phyloP scores from a whole-genome alignment of 176 grass and related monocot species.

The Ananas comosus region DNA sequence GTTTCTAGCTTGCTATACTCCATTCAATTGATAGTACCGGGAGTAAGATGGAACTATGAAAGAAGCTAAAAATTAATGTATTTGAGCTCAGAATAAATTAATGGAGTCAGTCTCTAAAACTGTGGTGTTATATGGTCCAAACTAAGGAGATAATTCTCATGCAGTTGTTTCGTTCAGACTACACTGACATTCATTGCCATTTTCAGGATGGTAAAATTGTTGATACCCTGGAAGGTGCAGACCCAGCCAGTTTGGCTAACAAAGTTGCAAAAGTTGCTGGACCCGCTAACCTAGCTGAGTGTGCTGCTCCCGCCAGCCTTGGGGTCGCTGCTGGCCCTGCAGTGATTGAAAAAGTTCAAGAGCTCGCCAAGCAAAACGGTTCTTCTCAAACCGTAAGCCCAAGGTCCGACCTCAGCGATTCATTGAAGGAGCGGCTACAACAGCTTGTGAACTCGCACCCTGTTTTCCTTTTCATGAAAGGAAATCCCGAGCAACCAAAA shows the following conservation, averaged over 20 bases:
- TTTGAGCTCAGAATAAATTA: too few relatives aligned
- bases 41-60: too few relatives aligned
- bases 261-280: constrained; percentile 79
- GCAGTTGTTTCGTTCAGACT: constrained; percentile 10
- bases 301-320: constrained; percentile 55
- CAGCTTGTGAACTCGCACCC: constrained; percentile 76
- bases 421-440: constrained; percentile 52
- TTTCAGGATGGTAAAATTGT: constrained; percentile 66
- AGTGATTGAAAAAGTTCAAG: constrained; percentile 52
- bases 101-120: not conserved
- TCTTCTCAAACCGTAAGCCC: constrained; percentile 30
- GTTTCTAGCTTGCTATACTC: not conserved
- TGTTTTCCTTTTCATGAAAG: constrained; percentile 93
- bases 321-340: constrained; percentile 42
- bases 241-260: constrained; percentile 80
- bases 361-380: constrained; percentile 36
- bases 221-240: constrained; percentile 85
- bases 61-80: too few relatives aligned
- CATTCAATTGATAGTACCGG: not conserved
- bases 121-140: constrained; percentile 5
- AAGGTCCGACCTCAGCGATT: constrained; percentile 14
- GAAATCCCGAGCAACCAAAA: constrained; percentile 69
- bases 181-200: constrained; percentile 9
- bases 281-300: constrained; percentile 39
- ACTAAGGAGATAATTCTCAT: not conserved